Evolutionary conservation across 257 asterid genomes (phyloP).

Genomic region (Datura wrightii): DNA sequence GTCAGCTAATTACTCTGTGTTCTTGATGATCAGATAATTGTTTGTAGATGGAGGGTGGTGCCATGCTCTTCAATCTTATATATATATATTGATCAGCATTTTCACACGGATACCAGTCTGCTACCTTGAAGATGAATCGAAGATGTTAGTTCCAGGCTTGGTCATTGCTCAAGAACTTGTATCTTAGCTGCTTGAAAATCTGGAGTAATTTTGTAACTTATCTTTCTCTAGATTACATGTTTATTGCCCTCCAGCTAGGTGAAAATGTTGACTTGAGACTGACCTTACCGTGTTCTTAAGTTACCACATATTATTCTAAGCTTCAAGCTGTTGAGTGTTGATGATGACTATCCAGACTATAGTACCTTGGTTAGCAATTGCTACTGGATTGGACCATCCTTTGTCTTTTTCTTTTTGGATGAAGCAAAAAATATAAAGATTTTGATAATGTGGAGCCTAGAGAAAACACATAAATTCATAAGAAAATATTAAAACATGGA

Average conservation of each 20-base stretch:
- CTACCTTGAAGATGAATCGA: background rate
- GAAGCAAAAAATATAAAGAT: background rate
- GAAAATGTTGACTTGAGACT: background rate
- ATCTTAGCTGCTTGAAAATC: conserved; percentile 24
- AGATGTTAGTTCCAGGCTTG: background rate
- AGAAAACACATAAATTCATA: background rate
- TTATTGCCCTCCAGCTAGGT: background rate
- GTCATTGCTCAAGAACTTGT: background rate
- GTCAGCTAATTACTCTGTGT: conserved; percentile 3
- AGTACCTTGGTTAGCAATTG: background rate
- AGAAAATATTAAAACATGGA: background rate
- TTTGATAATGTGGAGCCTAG: background rate
- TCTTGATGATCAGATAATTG: conserved; percentile 45
- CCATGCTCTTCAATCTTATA: background rate
- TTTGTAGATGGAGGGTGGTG: conserved; percentile 40
- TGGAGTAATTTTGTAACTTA: conserved; percentile 22
- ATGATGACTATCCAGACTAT: background rate
- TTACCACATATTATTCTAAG: background rate
- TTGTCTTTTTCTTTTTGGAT: background rate
- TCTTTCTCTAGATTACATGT: background rate
- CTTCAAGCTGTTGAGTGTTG: conserved; percentile 1
- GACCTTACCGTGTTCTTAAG: background rate
- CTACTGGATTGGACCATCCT: background rate
- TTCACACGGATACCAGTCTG: background rate
- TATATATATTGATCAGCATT: background rate